A percentile compares a stretch with the other conserved stretches of the same genome.
Conservation (phyloP, 2,329 filamentous ascomycete species). For the Botrytis aclada region DNA sequence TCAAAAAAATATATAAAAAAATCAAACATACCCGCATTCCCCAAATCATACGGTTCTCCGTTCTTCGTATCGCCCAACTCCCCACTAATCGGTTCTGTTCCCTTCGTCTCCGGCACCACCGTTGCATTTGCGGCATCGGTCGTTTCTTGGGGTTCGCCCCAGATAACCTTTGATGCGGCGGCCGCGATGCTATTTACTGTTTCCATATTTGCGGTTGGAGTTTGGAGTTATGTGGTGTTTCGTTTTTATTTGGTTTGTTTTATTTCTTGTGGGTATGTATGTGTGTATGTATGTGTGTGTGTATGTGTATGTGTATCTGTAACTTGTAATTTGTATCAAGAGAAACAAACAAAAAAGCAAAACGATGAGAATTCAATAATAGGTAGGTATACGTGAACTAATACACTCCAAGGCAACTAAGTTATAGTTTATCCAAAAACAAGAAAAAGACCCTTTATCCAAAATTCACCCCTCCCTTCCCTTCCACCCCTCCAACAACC, state of each 20-base stretch:
- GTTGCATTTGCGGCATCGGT: conserved; percentile 14
- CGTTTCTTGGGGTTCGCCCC: conserved; percentile 36
- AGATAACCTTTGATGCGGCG: conserved; percentile 44
- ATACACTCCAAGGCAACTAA: no score
- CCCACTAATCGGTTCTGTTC: conserved; percentile 69
- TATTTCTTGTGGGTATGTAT: no score
- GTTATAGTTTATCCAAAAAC: no score
- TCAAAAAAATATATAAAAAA: not conserved
- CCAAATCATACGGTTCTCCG: conserved; percentile 74
- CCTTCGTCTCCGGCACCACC: conserved; percentile 23
- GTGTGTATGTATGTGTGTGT: no score
- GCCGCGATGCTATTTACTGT: conserved; percentile 56
- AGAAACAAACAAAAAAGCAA: not conserved
- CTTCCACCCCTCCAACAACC: no score
- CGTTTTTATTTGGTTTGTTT: no score
- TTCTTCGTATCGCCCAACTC: conserved; percentile 62
- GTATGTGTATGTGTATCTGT: no score
- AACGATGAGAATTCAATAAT: not conserved
- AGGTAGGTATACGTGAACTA: not conserved
- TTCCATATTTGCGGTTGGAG: conserved; percentile 51
- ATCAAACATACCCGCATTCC: conserved; percentile 52
- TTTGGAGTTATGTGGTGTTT: rapidly evolving
- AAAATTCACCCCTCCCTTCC: no score
- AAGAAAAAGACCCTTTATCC: no score
- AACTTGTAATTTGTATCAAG: not conserved